Base-by-base conservation (phyloP, 164 flowering plant genomes). In the Magnolia sinica region DNA sequence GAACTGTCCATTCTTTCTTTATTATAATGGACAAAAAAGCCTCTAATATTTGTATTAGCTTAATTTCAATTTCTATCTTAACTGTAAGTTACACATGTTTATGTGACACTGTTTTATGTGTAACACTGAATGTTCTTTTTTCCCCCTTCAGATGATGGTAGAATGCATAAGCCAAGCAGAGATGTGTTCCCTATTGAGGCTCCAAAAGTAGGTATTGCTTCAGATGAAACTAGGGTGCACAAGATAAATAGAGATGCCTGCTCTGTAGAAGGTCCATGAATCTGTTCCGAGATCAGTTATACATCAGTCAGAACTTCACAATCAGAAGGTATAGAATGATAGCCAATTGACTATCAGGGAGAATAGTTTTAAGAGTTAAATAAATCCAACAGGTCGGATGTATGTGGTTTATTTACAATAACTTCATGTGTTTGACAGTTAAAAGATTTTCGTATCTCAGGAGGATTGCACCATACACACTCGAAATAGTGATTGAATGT, bases 211-310 rank as follows among this genome's bases (percentile, higher is more conserved):
- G 19, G 61, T 74, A 81, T 77, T 76, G 69, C 82, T 74, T 74
- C 86, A 91, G 98, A 84, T 88, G 93, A 88, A 24, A 50, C 75
- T 65, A 83, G 85, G 76, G 76, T 83, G 37, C 85, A 73, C 59
- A 87, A 73, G 77, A 73, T 76, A 31, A 85, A 49, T 71, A 81
- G 89, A 82, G 92, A 89, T 68, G 78, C 79, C 14, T 13, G 70
- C 76, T 77, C 86, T 58, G 29, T 73, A 71, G 98, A 89, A 79
- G 80, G 71, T 78, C 79, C 83, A 73, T 27, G 29, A 27, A 27
- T 27, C 29, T 27, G 2, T 27, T 27, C 29, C 0, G 29, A 2
- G 2, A 27, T 27, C 29, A 27, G 29, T 27, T 27, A 27, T 27
- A 27, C 29, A 27, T 27, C 29, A 27, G 2, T 27, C 29, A 27